phyloP scores from a whole-genome alignment of 1,139 yeast genomes.

The Nakaseomyces kungkrabaensis region DNA sequence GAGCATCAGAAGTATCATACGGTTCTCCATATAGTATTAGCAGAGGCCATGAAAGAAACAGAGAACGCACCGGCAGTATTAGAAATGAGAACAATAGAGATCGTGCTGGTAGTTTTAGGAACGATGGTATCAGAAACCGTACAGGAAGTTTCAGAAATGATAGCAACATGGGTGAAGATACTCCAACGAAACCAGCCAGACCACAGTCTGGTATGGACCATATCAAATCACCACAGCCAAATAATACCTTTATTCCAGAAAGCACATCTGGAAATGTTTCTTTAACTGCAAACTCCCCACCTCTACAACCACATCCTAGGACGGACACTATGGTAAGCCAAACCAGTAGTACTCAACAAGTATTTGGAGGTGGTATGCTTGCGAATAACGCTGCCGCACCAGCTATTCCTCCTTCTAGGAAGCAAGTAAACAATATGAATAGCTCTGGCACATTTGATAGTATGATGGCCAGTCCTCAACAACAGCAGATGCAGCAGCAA shows the following conservation, averaged over 20 bases:
- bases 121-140: background rate
- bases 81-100: background rate
- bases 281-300: constrained; percentile 8
- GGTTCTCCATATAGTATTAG: constrained; percentile 2
- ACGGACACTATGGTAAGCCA: background rate
- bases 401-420: constrained; percentile 52
- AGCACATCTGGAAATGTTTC: background rate
- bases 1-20: background rate
- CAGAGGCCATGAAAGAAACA: constrained; percentile 2
- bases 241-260: background rate
- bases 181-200: constrained; percentile 7
- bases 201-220: constrained; percentile 3
- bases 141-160: background rate
- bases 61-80: background rate
- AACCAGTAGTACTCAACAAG: background rate
- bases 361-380: background rate
- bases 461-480: background rate
- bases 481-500: background rate
- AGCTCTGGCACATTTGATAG: constrained; percentile 8
- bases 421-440: constrained; percentile 27
- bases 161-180: constrained; percentile 3
- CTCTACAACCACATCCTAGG: constrained; percentile 16
- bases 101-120: background rate
- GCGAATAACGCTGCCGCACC: constrained; percentile 16
- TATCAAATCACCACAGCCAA: background rate